Percentiles rank a stretch among this genome's conserved stretches.
Conservation (phyloP, 2,329 filamentous ascomycete species). For the Uncinocarpus reesii region DNA sequence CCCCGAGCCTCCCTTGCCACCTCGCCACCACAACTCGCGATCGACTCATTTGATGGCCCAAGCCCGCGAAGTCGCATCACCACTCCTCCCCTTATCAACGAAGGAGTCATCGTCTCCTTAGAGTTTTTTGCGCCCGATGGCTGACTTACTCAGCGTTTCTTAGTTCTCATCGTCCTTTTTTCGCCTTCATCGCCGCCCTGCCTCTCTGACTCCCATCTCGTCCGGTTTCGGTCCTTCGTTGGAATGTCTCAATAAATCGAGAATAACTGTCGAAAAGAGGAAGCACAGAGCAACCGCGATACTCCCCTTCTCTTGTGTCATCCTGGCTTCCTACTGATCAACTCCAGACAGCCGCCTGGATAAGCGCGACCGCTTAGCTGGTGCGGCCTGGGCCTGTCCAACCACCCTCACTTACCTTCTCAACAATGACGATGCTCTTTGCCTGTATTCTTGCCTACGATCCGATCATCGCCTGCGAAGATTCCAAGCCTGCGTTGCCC, state of each 20-base stretch:
- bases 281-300: neutral
- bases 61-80: neutral
- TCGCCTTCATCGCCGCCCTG: neutral
- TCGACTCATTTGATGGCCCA: neutral
- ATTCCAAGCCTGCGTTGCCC: slow-evolving; percentile 10
- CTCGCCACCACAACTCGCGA: neutral
- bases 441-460: slow-evolving; percentile 5
- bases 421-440: slow-evolving; percentile 14
- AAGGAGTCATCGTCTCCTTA: neutral
- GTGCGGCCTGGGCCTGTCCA: slow-evolving; percentile 14
- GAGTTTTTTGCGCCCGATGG: neutral
- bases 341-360: slow-evolving; percentile 12
- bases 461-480: slow-evolving; percentile 16
- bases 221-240: neutral
- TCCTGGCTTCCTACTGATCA: neutral
- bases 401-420: slow-evolving; percentile 3
- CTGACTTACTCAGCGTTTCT: neutral
- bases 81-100: no score
- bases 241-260: neutral
- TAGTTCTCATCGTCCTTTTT: neutral
- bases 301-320: neutral
- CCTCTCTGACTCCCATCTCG: slow-evolving; percentile 1
- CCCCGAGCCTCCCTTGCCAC: neutral
- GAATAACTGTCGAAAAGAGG: neutral
- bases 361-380: slow-evolving; percentile 15